Conservation (phyloP, 208 protist species). For the Crithidia sp. region DNA sequence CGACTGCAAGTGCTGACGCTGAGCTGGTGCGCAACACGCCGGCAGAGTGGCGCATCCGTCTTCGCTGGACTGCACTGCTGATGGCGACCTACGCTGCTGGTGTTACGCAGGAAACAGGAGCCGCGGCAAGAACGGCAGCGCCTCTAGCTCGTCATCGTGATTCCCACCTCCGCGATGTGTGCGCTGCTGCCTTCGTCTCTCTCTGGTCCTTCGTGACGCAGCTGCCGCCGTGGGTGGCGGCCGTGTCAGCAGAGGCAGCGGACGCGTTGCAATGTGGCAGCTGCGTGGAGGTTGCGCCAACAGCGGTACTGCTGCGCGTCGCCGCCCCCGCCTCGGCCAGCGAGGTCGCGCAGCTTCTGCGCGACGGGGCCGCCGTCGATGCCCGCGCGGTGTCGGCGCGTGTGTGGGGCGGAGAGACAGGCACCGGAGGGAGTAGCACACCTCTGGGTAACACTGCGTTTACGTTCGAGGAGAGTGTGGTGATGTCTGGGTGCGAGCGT, state of each 20-base stretch:
- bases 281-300: conserved; percentile 26
- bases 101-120: neutral
- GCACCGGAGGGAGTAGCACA: neutral
- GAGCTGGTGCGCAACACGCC: conserved; percentile 5
- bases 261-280: neutral
- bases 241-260: conserved; percentile 10
- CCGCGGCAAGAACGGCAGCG: neutral
- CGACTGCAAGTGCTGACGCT: neutral
- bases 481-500: conserved; percentile 47
- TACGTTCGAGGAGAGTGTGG: conserved; percentile 30
- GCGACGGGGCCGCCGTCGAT: conserved; percentile 25
- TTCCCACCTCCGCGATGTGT: neutral
- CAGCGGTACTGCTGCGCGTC: conserved; percentile 32
- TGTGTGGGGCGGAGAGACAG: conserved; percentile 7
- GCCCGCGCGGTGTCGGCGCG: conserved; percentile 18
- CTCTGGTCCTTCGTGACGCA: conserved; percentile 35
- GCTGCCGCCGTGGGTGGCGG: conserved; percentile 35
- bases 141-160: neutral
- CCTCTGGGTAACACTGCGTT: neutral
- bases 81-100: conserved; percentile 5
- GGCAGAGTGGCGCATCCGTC: conserved; percentile 31
- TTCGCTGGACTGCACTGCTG: conserved; percentile 32
- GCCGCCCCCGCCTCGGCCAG: conserved; percentile 19
- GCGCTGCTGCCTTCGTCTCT: conserved; percentile 25
- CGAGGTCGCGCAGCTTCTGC: conserved; percentile 22